Percentiles rank a stretch among this genome's conserved stretches.
Conservation (phyloP, 2,329 filamentous ascomycete genomes). For the Helotiales sp. region DNA sequence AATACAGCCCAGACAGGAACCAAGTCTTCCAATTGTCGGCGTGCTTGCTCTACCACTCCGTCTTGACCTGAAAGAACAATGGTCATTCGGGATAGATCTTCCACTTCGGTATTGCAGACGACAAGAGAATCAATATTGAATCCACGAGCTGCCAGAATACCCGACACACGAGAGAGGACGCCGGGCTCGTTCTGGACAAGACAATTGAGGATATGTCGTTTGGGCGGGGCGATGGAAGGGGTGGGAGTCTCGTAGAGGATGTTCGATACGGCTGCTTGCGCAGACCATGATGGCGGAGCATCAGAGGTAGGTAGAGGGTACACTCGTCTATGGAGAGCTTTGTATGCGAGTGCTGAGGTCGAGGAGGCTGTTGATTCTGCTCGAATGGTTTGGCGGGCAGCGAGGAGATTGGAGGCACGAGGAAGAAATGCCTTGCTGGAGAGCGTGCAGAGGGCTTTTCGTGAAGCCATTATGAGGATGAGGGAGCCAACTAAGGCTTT, state of each 20-base stretch:
- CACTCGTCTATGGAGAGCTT: slow-evolving; percentile 89
- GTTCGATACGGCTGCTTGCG: slow-evolving; percentile 92
- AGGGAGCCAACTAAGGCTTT: slow-evolving; percentile 14
- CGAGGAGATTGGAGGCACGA: slow-evolving; percentile 17
- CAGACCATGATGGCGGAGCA: slow-evolving; percentile 77
- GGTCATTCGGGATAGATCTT: slow-evolving; percentile 96
- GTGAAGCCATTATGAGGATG: slow-evolving; percentile 31
- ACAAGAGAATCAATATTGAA: slow-evolving; percentile 99
- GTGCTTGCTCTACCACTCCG: slow-evolving; percentile 94
- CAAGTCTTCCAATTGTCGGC: slow-evolving; percentile 91
- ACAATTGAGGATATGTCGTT: slow-evolving; percentile 96
- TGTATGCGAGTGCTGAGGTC: slow-evolving; percentile 94
- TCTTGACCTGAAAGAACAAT: slow-evolving; percentile 96
- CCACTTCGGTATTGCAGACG: slow-evolving; percentile 96
- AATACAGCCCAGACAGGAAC: slow-evolving; percentile 98
- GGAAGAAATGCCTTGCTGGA: slow-evolving; percentile 25
- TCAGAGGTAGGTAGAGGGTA: slow-evolving; percentile 80
- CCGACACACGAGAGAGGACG: slow-evolving; percentile 93
- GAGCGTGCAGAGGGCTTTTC: slow-evolving; percentile 33
- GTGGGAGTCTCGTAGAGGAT: slow-evolving; percentile 98
- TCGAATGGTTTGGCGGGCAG: slow-evolving; percentile 26
- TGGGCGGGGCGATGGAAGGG: slow-evolving; percentile 78
- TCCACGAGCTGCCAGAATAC: slow-evolving; percentile 90
- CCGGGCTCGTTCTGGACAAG: slow-evolving; percentile 98
- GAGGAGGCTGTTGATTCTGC: slow-evolving; percentile 61